phyloP scores from a whole-genome alignment of 257 asterid genomes.

The Eucommia ulmoides region DNA sequence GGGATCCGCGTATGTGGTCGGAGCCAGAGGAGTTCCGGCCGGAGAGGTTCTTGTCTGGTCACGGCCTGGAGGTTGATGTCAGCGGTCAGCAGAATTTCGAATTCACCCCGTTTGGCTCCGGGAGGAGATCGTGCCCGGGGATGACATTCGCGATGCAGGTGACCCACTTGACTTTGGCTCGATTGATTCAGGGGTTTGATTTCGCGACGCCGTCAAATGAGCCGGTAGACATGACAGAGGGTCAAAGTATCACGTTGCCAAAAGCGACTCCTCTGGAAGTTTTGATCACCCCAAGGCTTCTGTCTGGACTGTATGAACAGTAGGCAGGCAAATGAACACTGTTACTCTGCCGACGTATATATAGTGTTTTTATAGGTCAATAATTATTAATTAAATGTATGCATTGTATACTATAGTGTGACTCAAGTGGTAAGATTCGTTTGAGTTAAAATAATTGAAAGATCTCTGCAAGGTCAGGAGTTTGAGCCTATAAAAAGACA shows the following conservation, averaged over 20 bases:
- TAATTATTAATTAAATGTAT: too few species aligned
- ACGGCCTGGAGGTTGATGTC: slow-evolving; percentile 22
- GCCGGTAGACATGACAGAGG: slow-evolving; percentile 42
- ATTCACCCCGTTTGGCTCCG: slow-evolving; percentile 47
- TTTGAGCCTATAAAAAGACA: too few species aligned
- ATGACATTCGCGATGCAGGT: slow-evolving; percentile 30
- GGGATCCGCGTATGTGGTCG: slow-evolving; percentile 37
- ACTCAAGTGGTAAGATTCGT: too few species aligned
- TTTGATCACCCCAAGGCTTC: slow-evolving; percentile 21
- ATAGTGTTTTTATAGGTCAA: too few species aligned
- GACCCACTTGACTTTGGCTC: slow-evolving; percentile 29
- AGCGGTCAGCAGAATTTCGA: slow-evolving; percentile 32
- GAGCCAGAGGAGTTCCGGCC: slow-evolving; percentile 33
- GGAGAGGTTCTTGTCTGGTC: slow-evolving; percentile 30
- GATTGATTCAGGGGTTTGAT: slow-evolving; percentile 41
- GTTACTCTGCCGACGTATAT: too few species aligned
- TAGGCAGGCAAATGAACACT: too few species aligned
- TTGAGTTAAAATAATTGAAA: too few species aligned
- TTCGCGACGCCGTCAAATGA: slow-evolving; percentile 10
- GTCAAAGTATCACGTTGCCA: slow-evolving; percentile 28
- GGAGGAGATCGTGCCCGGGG: slow-evolving; percentile 44
- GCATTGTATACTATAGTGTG: too few species aligned
- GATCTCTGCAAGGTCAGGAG: too few species aligned
- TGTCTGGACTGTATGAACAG: too few species aligned
- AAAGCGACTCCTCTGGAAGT: slow-evolving; percentile 28